Base-by-base conservation (phyloP, 805 yeast genomes). In the Phaffomyces antillensis region DNA sequence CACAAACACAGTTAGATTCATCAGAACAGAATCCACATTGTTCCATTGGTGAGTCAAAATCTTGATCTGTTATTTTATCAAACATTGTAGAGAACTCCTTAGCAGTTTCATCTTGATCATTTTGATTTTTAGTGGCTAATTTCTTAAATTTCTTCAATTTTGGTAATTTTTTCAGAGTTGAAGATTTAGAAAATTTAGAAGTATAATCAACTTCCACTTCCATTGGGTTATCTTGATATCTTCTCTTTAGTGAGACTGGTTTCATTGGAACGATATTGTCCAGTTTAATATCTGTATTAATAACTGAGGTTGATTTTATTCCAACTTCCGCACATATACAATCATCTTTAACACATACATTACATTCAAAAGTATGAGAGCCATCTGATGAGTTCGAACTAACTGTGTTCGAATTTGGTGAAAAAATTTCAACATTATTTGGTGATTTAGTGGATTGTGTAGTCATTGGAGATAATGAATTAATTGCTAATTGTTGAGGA, bases 1-100 rank as follows among this genome's bases (percentile, higher is more conserved):
- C 77, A 61, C 97, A 91, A 3, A 91, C 85, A 65, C 98, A 91
- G 2, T 96, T 90, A 0, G 95, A 81, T 53, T 81, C 93, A 53
- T 86, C 96, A 0, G 95, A 79, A 59, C 98, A 91, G 63, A 91
- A 90, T 0, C 98, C 98, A 64, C 98, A 91, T 47, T 84, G 79
- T 52, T 86, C 95, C 48, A 72, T 70, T 7, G 79, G 75, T 2
- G 77, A 74, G 34, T 64, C 64, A 41, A 73, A 77, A 48, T 71
- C 66, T 46, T 71, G 68, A 20, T 55, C 60, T 2, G 50, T 49
- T 16, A 55, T 48, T 16, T 49, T 43, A 18, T 53, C 62, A 32
- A 49, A 53, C 13, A 49, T 51, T 9, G 46, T 49, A 12, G 54
- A 44, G 41, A 51, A 54, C 25, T 52, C 58, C n/a, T 47, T 48